Conservation (phyloP, 306 rosid species). For the Acmispon strigosus region DNA sequence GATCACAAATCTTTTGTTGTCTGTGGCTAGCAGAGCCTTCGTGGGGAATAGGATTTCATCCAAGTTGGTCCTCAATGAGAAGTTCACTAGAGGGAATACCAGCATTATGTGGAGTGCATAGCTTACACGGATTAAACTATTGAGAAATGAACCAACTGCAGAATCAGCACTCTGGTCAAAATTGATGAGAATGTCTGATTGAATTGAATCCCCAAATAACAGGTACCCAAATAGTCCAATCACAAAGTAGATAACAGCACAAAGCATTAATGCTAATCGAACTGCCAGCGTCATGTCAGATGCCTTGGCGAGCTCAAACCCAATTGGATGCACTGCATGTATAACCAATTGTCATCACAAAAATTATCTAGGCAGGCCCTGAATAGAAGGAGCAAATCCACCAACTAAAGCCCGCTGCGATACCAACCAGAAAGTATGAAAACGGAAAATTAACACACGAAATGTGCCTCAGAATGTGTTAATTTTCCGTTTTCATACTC, state of each 20-base stretch:
- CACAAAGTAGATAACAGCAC: constrained; percentile 57
- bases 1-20: constrained; percentile 63
- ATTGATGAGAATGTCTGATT: constrained; percentile 74
- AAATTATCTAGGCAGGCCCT: not conserved
- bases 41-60: constrained; percentile 73
- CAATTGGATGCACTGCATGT: constrained; percentile 85
- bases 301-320: constrained; percentile 64
- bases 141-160: constrained; percentile 51
- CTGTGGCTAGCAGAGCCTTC: constrained; percentile 44
- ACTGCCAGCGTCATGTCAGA: constrained; percentile 69
- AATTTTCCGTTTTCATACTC: no score
- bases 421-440: no score
- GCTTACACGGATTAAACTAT: constrained; percentile 67
- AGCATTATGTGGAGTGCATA: constrained; percentile 83
- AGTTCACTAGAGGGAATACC: constrained; percentile 81
- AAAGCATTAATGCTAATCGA: constrained; percentile 60
- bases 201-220: constrained; percentile 75
- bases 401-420: no score
- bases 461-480: no score
- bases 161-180: constrained; percentile 59
- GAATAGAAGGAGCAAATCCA: not conserved
- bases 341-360: constrained; percentile 12
- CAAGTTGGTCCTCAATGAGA: constrained; percentile 71
- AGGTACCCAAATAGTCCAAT: constrained; percentile 85
- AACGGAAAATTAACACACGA: no score